Conservation (phyloP, 768 basidiomycete species). For the Auricularia cornea region DNA sequence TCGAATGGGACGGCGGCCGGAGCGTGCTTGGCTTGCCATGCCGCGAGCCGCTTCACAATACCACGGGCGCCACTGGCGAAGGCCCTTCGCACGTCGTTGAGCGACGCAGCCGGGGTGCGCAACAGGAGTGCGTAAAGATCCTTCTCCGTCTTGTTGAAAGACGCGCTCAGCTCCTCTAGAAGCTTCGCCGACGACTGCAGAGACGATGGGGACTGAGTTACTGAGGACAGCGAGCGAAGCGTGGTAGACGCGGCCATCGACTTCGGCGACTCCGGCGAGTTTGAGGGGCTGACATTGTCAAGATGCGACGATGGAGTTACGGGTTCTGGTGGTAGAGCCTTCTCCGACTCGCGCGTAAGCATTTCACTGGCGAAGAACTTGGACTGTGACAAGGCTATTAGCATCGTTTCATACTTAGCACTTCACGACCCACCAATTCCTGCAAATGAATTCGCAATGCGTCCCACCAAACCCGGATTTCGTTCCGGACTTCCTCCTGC, state of each 20-base stretch:
- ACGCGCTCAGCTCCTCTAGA: slow-evolving; percentile 42
- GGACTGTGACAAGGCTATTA: slow-evolving; percentile 30
- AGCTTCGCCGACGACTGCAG: slow-evolving; percentile 24
- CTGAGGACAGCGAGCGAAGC: slow-evolving; percentile 7
- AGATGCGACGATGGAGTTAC: neutral
- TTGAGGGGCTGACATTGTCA: neutral
- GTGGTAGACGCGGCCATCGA: neutral
- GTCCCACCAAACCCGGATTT: slow-evolving; percentile 64
- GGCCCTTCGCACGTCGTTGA: slow-evolving; percentile 56
- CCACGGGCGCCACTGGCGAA: slow-evolving; percentile 48
- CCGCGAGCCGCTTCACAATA: slow-evolving; percentile 43
- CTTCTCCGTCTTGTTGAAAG: slow-evolving; percentile 54
- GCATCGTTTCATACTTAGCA: neutral
- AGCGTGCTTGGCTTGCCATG: slow-evolving; percentile 64
- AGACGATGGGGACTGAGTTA: neutral
- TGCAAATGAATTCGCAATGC: slow-evolving; percentile 53
- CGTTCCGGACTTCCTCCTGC: slow-evolving; percentile 42
- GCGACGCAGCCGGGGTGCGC: slow-evolving; percentile 32
- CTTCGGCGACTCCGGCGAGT: neutral
- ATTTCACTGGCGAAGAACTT: slow-evolving; percentile 21
- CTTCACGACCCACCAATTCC: slow-evolving; percentile 38
- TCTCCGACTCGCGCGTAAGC: slow-evolving; percentile 22
- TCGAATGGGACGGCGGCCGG: slow-evolving; percentile 10
- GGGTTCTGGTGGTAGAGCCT: slow-evolving; percentile 37
- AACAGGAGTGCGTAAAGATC: slow-evolving; percentile 47